Evolutionary conservation across 306 rosid species (phyloP), one percentile per base, ranked within the genome.

Genomic region (Cucurbita moschata): DNA sequence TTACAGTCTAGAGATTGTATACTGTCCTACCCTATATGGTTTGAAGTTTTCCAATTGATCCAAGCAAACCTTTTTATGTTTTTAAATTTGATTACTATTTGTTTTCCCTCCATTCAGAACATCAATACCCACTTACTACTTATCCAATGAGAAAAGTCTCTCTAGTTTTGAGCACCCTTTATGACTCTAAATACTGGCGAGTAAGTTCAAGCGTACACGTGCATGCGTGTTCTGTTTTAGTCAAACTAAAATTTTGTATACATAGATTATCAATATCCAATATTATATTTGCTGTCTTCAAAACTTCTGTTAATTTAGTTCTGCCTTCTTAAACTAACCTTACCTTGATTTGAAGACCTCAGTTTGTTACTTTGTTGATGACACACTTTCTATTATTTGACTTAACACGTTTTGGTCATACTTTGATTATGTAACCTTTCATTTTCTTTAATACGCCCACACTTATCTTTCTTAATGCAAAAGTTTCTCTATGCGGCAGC

Each of bases 401-500:
- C 3, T 38, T 51, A 64, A 37, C 42, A 49, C 43, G 8, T 64
- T 39, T 10, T 59, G 46, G 7, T 74, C 8, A 40, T n/a, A 16
- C 8, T 39, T 19, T 35, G 5, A 62, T 30, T 42, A 47, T 51
- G 23, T 52, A n/a, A 40, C 35, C 7, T 76, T 19, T 71, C 6
- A 55, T 30, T 30, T 46, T 47, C 15, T 26, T 54, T 68, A 7
- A 49, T 13, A 70, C 1, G 4, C 23, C 44, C 44, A 10, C 15
- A 5, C 23, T 46, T 13, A 9, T 74, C 23, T 59, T 42, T 58
- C 12, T 58, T 68, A 23, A 63, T 15, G 43, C 35, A 49, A 26
- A 30, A 6, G 21, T 67, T 60, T 59, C 46, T 62, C 26, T 10
- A 47, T 78, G 62, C 77, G 85, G 89, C 96, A 92, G 98, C 75